phyloP scores from a whole-genome alignment of 1,139 yeast species.

The Pneumocystis oryctolagi region DNA sequence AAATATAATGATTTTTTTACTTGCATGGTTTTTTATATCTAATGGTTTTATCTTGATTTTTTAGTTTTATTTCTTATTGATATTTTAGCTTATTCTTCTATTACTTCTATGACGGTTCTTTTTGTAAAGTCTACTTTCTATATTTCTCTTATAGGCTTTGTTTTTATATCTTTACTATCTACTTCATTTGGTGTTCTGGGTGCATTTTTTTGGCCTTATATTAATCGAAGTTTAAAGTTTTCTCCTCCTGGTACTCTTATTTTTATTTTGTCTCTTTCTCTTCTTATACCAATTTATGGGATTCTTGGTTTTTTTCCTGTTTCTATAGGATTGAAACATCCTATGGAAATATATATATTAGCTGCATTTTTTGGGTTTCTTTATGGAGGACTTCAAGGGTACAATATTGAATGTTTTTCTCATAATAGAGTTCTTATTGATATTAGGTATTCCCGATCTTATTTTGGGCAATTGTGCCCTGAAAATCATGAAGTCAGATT shows the following conservation, averaged over 20 bases:
- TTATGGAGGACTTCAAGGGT: slow-evolving; percentile 49
- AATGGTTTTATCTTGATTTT: slow-evolving; percentile 41
- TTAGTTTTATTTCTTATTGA: slow-evolving; percentile 52
- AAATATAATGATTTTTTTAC: background rate
- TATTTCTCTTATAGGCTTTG: slow-evolving; percentile 49
- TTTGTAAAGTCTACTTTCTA: slow-evolving; percentile 51
- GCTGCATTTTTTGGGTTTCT: slow-evolving; percentile 61
- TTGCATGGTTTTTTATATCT: slow-evolving; percentile 32
- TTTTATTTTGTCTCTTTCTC: slow-evolving; percentile 41
- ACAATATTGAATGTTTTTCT: background rate
- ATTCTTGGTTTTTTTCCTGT: slow-evolving; percentile 41
- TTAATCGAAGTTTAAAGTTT: slow-evolving; percentile 5
- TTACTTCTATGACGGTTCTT: slow-evolving; percentile 56
- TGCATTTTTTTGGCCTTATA: slow-evolving; percentile 25
- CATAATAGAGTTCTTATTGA: background rate
- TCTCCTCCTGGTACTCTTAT: slow-evolving; percentile 33
- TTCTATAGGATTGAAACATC: slow-evolving; percentile 40
- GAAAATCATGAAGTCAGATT: slow-evolving; percentile 54
- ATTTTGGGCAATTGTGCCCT: slow-evolving; percentile 51
- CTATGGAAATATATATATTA: slow-evolving; percentile 48
- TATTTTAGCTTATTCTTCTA: slow-evolving; percentile 54
- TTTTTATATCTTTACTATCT: slow-evolving; percentile 44
- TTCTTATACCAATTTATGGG: slow-evolving; percentile 53
- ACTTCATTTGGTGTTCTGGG: slow-evolving; percentile 51
- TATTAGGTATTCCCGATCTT: slow-evolving; percentile 36